These are phyloP conservation scores for Trichophyton simii DNA, from an alignment of 2,329 filamentous ascomycete genomes.

Conservation along the genomic window DNA sequence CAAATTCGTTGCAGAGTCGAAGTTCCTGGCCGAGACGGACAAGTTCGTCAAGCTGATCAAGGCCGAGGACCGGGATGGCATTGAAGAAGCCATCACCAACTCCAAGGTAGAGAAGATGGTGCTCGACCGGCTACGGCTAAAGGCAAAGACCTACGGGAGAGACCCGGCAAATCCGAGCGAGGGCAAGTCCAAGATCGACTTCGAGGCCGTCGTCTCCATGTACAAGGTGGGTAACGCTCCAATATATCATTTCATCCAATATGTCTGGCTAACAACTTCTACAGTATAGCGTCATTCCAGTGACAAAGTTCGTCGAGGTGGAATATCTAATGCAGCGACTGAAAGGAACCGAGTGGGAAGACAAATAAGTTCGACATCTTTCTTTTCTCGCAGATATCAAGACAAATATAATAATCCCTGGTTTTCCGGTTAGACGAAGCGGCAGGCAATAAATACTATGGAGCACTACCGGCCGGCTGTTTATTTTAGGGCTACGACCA, in stretches of 20 bases:
- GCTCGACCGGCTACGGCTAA: constrained; percentile 69
- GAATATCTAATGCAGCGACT: constrained; percentile 95
- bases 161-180: constrained; percentile 56
- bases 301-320: constrained; percentile 97
- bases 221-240: constrained; percentile 45
- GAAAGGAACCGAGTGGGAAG: constrained; percentile 40
- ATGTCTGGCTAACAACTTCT: constrained; percentile 8
- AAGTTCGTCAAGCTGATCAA: constrained; percentile 72
- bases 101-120: constrained; percentile 81
- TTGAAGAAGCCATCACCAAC: constrained; percentile 85
- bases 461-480: not conserved
- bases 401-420: not conserved
- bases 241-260: not conserved
- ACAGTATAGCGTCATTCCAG: constrained; percentile 69
- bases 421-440: not conserved
- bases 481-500: not conserved
- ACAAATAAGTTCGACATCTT: constrained; percentile 31
- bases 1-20: constrained; percentile 94
- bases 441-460: not conserved
- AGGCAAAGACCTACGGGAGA: constrained; percentile 85
- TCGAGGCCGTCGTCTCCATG: constrained; percentile 79
- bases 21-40: constrained; percentile 74
- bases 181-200: constrained; percentile 62
- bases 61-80: constrained; percentile 63
- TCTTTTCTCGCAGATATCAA: not conserved